Percentiles rank a stretch among this genome's conserved stretches.
These are phyloP conservation scores for Colletotrichum tropicale DNA, from an alignment of 2,329 filamentous ascomycete species.

Conservation along the genomic window DNA sequence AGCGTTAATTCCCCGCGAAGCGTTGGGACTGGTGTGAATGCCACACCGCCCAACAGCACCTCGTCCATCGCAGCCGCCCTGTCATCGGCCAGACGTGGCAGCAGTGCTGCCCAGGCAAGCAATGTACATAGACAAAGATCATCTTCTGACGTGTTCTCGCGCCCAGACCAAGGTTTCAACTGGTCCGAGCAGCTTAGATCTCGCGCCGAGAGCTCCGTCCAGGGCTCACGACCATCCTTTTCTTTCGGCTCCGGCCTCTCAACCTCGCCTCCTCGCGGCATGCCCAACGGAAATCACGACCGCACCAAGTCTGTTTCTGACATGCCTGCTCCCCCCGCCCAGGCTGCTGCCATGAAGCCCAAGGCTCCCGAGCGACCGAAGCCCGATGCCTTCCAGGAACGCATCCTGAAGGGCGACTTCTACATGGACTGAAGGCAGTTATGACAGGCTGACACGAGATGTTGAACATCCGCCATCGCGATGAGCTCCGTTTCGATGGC, in stretches of 20 bases:
- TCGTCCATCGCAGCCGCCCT: constrained; percentile 36
- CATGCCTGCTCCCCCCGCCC: constrained; percentile 61
- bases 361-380: constrained; percentile 62
- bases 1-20: background rate
- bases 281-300: constrained; percentile 53
- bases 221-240: constrained; percentile 62
- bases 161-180: constrained; percentile 88
- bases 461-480: background rate
- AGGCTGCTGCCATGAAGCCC: constrained; percentile 51
- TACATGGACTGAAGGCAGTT: constrained; percentile 83
- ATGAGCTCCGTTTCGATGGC: background rate
- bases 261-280: constrained; percentile 46
- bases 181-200: constrained; percentile 96
- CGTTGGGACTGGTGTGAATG: background rate
- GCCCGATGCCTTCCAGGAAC: constrained; percentile 94
- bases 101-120: constrained; percentile 61
- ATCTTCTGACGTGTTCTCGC: constrained; percentile 68
- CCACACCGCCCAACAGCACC: constrained; percentile 34
- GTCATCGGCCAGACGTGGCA: constrained; percentile 38
- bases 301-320: constrained; percentile 74
- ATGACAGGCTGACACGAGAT: background rate
- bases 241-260: constrained; percentile 53
- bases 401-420: constrained; percentile 96
- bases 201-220: constrained; percentile 81
- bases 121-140: constrained; percentile 59